These are phyloP conservation scores for Mycothermus thermophilus DNA, from an alignment of 495 filamentous ascomycete species.

Conservation along the genomic window DNA sequence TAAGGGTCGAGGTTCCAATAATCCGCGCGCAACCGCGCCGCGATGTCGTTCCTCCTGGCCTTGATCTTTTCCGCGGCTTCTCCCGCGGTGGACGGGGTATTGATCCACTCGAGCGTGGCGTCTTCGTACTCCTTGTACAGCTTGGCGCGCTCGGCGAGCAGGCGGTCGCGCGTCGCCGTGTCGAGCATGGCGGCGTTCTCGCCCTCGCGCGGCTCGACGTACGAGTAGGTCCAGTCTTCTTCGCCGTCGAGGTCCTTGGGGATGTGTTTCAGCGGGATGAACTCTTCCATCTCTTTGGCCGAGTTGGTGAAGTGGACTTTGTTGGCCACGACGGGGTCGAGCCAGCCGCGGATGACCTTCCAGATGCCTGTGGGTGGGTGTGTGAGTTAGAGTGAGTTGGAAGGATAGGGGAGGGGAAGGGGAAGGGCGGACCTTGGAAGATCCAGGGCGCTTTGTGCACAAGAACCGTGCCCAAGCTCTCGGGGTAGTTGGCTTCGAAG, in stretches of 20 bases:
- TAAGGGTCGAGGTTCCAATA: slow-evolving; percentile 83
- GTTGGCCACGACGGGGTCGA: slow-evolving; percentile 87
- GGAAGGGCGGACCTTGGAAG: slow-evolving; percentile 58
- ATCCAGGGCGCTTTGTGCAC: slow-evolving; percentile 96
- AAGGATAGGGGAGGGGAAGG: background rate
- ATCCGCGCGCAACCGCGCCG: slow-evolving; percentile 48
- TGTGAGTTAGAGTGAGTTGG: background rate
- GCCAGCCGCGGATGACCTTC: slow-evolving; percentile 90
- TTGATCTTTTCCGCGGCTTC: slow-evolving; percentile 25
- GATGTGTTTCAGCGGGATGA: slow-evolving; percentile 57
- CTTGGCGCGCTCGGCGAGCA: slow-evolving; percentile 44
- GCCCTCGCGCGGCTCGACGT: slow-evolving; percentile 55
- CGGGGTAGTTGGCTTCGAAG: slow-evolving; percentile 98
- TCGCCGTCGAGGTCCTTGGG: slow-evolving; percentile 67
- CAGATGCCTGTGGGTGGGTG: slow-evolving; percentile 45
- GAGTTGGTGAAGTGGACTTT: slow-evolving; percentile 94
- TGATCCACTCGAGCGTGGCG: slow-evolving; percentile 57
- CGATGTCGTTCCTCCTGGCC: slow-evolving; percentile 37
- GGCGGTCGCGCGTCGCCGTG: slow-evolving; percentile 40
- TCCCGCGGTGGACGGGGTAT: slow-evolving; percentile 16
- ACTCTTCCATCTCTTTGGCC: slow-evolving; percentile 61
- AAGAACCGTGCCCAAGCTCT: slow-evolving; percentile 80
- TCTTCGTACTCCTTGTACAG: slow-evolving; percentile 58
- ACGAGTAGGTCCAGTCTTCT: slow-evolving; percentile 69
- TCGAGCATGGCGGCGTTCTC: slow-evolving; percentile 68